A percentile compares a stretch with the other conserved stretches of the same genome.
Conservation (phyloP, 805 yeast species). For the Dipodascus albidus region DNA sequence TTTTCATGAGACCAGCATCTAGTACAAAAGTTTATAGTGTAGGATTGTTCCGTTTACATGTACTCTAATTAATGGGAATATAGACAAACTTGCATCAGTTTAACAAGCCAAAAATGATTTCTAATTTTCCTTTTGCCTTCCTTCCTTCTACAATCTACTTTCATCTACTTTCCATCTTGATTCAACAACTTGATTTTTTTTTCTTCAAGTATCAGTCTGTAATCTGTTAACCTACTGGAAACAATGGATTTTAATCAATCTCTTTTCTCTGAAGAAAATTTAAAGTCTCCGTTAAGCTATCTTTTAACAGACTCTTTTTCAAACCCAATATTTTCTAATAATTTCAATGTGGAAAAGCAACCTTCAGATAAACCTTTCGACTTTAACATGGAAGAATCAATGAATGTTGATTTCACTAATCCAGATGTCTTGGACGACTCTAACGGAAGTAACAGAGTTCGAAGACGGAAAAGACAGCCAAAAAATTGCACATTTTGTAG, state of each 20-base stretch:
- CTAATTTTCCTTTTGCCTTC: neutral
- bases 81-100: no score
- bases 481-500: constrained; percentile 24
- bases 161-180: neutral
- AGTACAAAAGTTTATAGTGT: no score
- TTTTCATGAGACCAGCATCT: no score
- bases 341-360: neutral
- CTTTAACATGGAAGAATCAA: neutral
- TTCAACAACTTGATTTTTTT: no score
- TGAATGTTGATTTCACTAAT: neutral
- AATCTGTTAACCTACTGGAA: no score
- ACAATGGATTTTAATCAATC: neutral
- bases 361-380: neutral
- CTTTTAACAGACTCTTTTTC: neutral
- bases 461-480: constrained; percentile 18
- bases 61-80: no score
- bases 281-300: neutral
- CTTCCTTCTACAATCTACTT: no score
- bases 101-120: neutral
- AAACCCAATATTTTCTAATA: neutral
- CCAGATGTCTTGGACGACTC: neutral
- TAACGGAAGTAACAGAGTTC: neutral
- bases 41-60: no score
- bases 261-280: neutral
- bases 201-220: no score